Conservation (phyloP, 2,329 filamentous ascomycete species). For the Trichoderma sp. region DNA sequence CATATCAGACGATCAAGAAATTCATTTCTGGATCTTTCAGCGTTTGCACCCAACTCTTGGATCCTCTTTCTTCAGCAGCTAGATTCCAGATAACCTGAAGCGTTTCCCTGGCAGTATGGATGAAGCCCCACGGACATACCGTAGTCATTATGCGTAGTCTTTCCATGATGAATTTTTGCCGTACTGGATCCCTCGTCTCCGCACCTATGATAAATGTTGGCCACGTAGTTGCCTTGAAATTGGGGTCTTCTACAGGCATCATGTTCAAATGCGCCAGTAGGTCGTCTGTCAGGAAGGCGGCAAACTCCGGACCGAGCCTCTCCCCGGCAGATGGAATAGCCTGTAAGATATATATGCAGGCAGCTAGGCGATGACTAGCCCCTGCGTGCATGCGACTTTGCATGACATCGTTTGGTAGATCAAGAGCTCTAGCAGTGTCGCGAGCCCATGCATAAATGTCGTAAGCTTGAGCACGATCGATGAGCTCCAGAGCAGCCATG, state of each 20-base stretch:
- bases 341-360: slow-evolving; percentile 50
- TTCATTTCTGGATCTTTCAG: slow-evolving; percentile 45
- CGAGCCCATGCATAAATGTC: slow-evolving; percentile 46
- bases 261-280: slow-evolving; percentile 49
- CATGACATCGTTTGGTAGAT: slow-evolving; percentile 38
- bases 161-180: slow-evolving; percentile 51
- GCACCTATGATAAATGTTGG: slow-evolving; percentile 59
- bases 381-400: slow-evolving; percentile 44
- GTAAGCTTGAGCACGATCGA: slow-evolving; percentile 42
- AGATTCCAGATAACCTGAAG: slow-evolving; percentile 46
- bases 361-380: slow-evolving; percentile 45
- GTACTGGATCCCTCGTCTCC: slow-evolving; percentile 45
- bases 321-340: slow-evolving; percentile 37
- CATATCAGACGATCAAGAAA: slow-evolving; percentile 43
- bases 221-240: slow-evolving; percentile 60
- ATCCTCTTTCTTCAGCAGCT: slow-evolving; percentile 35
- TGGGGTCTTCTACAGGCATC: slow-evolving; percentile 50
- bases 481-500: slow-evolving; percentile 35
- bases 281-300: slow-evolving; percentile 43
- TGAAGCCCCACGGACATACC: slow-evolving; percentile 51
- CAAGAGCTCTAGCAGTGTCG: slow-evolving; percentile 37
- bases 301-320: slow-evolving; percentile 27
- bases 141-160: slow-evolving; percentile 44
- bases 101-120: slow-evolving; percentile 49
- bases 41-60: slow-evolving; percentile 46